Evolutionary conservation across 139 green algal species (phyloP).

Genomic region (Micromonas commoda): DNA sequence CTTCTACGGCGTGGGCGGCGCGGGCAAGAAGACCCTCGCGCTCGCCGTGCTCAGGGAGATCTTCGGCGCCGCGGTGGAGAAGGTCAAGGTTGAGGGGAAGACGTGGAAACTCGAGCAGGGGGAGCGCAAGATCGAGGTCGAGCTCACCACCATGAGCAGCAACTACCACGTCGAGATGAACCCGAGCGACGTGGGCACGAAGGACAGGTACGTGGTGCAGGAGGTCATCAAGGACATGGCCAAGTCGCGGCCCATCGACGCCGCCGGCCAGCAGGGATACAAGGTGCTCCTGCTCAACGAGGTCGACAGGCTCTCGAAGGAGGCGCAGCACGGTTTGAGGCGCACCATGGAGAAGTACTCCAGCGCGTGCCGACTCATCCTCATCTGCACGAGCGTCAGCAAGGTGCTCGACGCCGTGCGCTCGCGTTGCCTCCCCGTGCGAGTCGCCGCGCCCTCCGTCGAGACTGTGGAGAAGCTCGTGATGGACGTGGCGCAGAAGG

Average conservation of each 20-base stretch:
- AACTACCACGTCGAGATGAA: slow-evolving; percentile 95
- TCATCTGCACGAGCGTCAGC: slow-evolving; percentile 76
- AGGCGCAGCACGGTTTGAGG: slow-evolving; percentile 86
- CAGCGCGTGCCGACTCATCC: slow-evolving; percentile 75
- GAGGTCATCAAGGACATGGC: slow-evolving; percentile 99
- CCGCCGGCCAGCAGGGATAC: slow-evolving; percentile 47
- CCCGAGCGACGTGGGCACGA: slow-evolving; percentile 82
- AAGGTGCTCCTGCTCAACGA: slow-evolving; percentile 87
- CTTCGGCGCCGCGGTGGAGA: slow-evolving; percentile 84
- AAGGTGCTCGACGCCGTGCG: slow-evolving; percentile 90
- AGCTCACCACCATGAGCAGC: slow-evolving; percentile 81
- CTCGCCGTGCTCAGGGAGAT: slow-evolving; percentile 83
- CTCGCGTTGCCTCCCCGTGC: slow-evolving; percentile 84
- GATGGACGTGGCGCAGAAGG: slow-evolving; percentile 58
- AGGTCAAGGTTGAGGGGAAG: slow-evolving; percentile 83
- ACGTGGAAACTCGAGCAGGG: slow-evolving; percentile 78
- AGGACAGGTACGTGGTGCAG: slow-evolving; percentile 82
- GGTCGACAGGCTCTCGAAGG: slow-evolving; percentile 77
- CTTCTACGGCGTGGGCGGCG: slow-evolving; percentile 89
- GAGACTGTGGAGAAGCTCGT: slow-evolving; percentile 60
- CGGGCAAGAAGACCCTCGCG: slow-evolving; percentile 94
- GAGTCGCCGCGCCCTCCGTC: slow-evolving; percentile 67
- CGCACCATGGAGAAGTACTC: slow-evolving; percentile 98
- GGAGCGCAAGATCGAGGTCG: slow-evolving; percentile 82
- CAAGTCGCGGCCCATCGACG: slow-evolving; percentile 68